phyloP scores from a whole-genome alignment of 768 basidiomycete species.

The Austroboletus festivus region DNA sequence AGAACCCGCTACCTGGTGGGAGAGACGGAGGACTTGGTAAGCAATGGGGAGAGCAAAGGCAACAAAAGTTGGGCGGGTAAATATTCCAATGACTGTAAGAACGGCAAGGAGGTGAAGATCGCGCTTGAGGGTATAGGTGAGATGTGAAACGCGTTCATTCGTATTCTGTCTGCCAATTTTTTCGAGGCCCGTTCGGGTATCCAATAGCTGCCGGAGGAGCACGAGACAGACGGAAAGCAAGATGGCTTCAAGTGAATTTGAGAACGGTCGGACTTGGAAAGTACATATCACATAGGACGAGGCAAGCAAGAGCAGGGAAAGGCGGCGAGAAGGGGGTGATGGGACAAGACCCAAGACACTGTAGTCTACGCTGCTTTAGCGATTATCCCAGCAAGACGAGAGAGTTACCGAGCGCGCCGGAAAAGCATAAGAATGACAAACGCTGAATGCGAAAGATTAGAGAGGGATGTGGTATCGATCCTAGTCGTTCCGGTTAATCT shows the following conservation, averaged over 20 bases:
- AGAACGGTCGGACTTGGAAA: conserved; percentile 40
- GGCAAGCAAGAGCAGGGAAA: conserved; percentile 29
- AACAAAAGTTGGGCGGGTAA: conserved; percentile 37
- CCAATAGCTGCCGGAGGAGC: conserved; percentile 19
- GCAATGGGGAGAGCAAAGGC: conserved; percentile 33
- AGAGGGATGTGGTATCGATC: conserved; percentile 4
- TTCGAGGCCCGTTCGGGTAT: not conserved
- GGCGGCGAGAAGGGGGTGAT: conserved; percentile 12
- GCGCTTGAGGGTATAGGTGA: conserved; percentile 1
- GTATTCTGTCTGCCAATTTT: not conserved
- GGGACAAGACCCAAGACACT: conserved; percentile 23
- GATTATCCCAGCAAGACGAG: not conserved
- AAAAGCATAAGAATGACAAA: conserved; percentile 29
- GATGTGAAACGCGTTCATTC: not conserved
- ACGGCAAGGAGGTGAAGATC: conserved; percentile 26
- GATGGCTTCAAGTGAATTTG: conserved; percentile 36
- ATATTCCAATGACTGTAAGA: conserved; percentile 29
- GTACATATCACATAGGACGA: conserved; percentile 37
- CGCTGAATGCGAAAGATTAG: conserved; percentile 32
- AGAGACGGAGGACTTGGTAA: conserved; percentile 22
- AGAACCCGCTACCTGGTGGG: conserved; percentile 11
- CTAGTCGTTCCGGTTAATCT: conserved; percentile 10
- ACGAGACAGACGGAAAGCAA: conserved; percentile 31
- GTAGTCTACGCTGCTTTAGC: conserved; percentile 21
- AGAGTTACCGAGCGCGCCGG: conserved; percentile 33